Base-by-base conservation (phyloP, 176 grass and related monocot genomes). In the Oryza punctata region DNA sequence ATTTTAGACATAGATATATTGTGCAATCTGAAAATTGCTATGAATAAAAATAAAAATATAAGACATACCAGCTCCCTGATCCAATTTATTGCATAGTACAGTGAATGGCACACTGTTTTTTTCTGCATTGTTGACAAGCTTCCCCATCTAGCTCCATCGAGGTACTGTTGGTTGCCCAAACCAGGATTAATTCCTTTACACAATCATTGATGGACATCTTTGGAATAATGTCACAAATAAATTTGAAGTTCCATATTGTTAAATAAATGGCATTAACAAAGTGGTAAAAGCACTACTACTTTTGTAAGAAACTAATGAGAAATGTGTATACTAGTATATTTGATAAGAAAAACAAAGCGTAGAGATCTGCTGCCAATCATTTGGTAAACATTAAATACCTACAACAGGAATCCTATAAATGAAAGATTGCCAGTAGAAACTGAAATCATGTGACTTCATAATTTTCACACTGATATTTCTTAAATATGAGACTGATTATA, bases 11-110 rank as follows among this genome's bases (percentile, higher is more conserved):
- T 38, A 49, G 54, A 73, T 79, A 84, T 77, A 12, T 60, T 60
- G 19, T 4, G 69, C 27, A 84, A 46, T 63, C 64, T n/a, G 18
- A 70, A 78, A 79, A 49, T 4, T 65, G 45, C 12, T 69, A 54
- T 75, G 50, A 13, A 83, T 27, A 57, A 65, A 65, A 84, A 80
- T 38, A 70, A 54, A 61, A 26, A 61, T 82, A 43, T 45, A 68
- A 82, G 78, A 74, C 84, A 87, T 90, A 97, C 92, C 95, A 97
- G 82, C 75, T 94, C 95, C 80, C 92, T 92, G 78, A 94, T 94
- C 95, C 95, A 97, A 78, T 97, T 97, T 81, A 97, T 90, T 21
- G 95, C 90, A 89, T 88, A 94, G 78, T 94, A 97, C 61, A 97
- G 77, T 69, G 95, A 97, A 72, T 90, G 84, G 82, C 92, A 92